These are phyloP conservation scores for Xylaria sp. DNA, from an alignment of 2,329 filamentous ascomycete species.

Conservation along the genomic window DNA sequence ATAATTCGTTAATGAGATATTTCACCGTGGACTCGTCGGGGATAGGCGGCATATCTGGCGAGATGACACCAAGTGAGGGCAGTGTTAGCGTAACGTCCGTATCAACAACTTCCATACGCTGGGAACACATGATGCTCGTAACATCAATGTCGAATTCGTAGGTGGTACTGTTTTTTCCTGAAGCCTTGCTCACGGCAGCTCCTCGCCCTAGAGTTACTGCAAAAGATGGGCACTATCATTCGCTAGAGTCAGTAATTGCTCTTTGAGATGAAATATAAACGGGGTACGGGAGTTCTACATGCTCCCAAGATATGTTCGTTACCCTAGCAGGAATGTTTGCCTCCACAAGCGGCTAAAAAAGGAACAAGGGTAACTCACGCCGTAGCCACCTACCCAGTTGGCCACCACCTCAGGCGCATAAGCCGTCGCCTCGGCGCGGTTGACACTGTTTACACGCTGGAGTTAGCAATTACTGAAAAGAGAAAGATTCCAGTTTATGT, in stretches of 20 bases:
- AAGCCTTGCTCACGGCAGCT: conserved; percentile 13
- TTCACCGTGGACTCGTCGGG: conserved; percentile 25
- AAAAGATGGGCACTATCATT: conserved; percentile 33
- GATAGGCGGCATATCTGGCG: conserved; percentile 10
- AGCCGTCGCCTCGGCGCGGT: conserved; percentile 5
- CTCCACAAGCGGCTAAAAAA: too few species aligned
- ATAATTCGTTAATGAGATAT: conserved; percentile 18
- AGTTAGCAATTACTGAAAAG: too few species aligned
- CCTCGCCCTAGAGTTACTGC: conserved; percentile 28
- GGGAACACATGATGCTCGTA: conserved; percentile 28
- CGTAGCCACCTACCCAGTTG: conserved; percentile 31
- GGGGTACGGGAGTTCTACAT: too few species aligned
- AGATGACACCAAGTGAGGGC: conserved; percentile 29
- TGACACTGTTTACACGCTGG: too few species aligned
- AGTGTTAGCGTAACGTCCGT: conserved; percentile 23
- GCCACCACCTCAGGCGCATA: conserved; percentile 11
- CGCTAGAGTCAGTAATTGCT: too few species aligned
- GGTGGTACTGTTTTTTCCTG: background rate
- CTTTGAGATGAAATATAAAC: too few species aligned
- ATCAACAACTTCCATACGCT: conserved; percentile 22
- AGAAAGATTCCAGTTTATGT: too few species aligned
- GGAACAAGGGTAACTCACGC: too few species aligned
- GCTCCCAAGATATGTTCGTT: too few species aligned
- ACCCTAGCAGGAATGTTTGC: too few species aligned
- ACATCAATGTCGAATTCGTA: conserved; percentile 32